Evolutionary conservation across 129 eudicot species (phyloP), one percentile per base, ranked within the genome.

Genomic region (Lactuca sativa): DNA sequence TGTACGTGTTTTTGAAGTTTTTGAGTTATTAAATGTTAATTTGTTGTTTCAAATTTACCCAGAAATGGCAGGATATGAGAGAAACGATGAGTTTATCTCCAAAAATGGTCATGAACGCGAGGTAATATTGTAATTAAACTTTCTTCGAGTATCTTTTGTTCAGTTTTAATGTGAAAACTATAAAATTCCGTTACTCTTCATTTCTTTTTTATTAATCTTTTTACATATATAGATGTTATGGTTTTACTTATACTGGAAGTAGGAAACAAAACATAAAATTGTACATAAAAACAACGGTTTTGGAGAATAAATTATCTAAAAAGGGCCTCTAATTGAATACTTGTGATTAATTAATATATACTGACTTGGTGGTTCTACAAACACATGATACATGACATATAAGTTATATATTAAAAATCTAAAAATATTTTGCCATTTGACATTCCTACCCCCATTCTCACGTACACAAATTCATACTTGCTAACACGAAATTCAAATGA

Each of bases 41-140:
- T 58, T 67, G 5, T 21, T 34, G 9, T 31, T 64, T 49, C 48
- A 17, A 18, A 41, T 25, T 25, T 3, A 55, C 17, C 59, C 57
- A 74, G 68, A 66, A 40, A 86, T 86, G 96, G 90, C 83, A 80
- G 82, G 84, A 64, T 83, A 79, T 74, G 84, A 79, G 58, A 64
- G 80, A 73, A 80, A 59, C 60, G 83, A 82, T 2, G 85, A 81
- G 15, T 74, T 75, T 33, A 51, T 66, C 55, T 78, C 84, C 71
- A 62, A 56, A 54, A 69, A 77, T 75, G 81, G 71, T 60, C 91
- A 81, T 68, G 77, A 77, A n/a, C 71, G 79, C 41, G 86, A 89
- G 96, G 92, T 89, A 68, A 47, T 38, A 36, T 25, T 41, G 7
- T 52, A 25, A 25, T 25, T 25, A 13, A 48, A 51, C 70, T 60